phyloP scores from a whole-genome alignment of 2,329 filamentous ascomycete genomes.

The Colletotrichum magnum region DNA sequence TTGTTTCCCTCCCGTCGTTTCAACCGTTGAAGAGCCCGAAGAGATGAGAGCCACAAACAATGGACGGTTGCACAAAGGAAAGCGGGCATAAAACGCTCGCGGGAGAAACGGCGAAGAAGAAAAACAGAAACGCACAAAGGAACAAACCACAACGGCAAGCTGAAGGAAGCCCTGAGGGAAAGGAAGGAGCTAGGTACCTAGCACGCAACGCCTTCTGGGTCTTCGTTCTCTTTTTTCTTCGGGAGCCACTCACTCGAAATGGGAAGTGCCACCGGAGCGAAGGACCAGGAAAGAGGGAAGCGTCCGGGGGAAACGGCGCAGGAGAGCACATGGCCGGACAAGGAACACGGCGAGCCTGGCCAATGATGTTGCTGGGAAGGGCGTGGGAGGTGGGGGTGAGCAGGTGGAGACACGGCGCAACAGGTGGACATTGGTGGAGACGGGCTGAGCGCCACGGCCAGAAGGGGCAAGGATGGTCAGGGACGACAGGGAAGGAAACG shows the following conservation, averaged over 20 bases:
- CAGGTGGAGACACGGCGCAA: neutral
- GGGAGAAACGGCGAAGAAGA: neutral
- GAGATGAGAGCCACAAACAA: too few species aligned
- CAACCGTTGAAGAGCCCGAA: conserved; percentile 10
- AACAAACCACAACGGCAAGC: too few species aligned
- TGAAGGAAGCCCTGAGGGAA: too few species aligned
- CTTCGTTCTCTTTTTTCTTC: neutral
- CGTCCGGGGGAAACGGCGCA: conserved; percentile 30
- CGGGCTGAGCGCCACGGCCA: neutral
- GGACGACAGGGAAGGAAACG: conserved; percentile 20
- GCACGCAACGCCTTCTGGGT: neutral
- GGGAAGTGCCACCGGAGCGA: conserved; percentile 20
- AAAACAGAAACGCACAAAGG: conserved; percentile 1
- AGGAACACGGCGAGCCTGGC: conserved; percentile 11
- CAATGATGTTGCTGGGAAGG: conserved; percentile 1
- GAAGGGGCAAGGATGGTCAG: conserved; percentile 28
- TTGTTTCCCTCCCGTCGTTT: neutral
- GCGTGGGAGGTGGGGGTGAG: neutral
- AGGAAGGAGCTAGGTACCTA: neutral
- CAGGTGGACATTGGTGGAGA: conserved; percentile 13
- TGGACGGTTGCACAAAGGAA: conserved; percentile 23
- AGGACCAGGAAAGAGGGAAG: conserved; percentile 7
- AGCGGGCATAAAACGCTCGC: conserved; percentile 5
- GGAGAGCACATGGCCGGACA: conserved; percentile 36
- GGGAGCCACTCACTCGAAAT: conserved; percentile 11